Percentiles rank a stretch among this genome's conserved stretches.
These are phyloP conservation scores for Cubamyces lactineus DNA, from an alignment of 768 basidiomycete genomes.

Conservation along the genomic window DNA sequence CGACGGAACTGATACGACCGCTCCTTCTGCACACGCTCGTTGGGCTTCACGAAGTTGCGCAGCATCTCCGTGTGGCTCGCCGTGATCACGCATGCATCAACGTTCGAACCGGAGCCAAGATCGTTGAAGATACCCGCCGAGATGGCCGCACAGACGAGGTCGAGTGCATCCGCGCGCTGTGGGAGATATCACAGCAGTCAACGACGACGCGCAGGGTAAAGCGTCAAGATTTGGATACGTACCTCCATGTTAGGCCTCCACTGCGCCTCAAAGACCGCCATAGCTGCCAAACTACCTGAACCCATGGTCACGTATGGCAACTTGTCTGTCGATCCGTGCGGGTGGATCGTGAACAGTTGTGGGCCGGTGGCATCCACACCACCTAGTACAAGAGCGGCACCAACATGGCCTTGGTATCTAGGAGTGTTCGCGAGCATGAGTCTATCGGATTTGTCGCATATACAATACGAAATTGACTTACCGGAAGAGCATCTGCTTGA, in stretches of 20 bases:
- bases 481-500: conserved; percentile 94
- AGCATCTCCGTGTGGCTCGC: conserved; percentile 87
- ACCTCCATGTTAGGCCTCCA: conserved; percentile 88
- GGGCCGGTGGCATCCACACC: conserved; percentile 95
- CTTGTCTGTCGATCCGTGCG: conserved; percentile 98
- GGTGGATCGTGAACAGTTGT: conserved; percentile 93
- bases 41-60: conserved; percentile 92
- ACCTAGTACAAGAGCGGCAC: conserved; percentile 94
- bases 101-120: conserved; percentile 97
- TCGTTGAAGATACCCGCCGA: conserved; percentile 99
- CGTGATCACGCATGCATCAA: conserved; percentile 96
- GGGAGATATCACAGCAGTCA: not conserved
- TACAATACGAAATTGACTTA: too few species aligned
- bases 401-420: conserved; percentile 92
- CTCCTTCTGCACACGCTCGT: conserved; percentile 81
- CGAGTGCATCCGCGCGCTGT: conserved; percentile 80
- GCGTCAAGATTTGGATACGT: conserved; percentile 27
- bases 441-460: too few species aligned
- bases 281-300: conserved; percentile 92
- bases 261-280: conserved; percentile 93
- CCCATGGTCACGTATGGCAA: conserved; percentile 99
- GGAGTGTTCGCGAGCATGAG: too few species aligned
- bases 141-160: conserved; percentile 83
- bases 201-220: not conserved
- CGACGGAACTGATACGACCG: conserved; percentile 67